A percentile compares a stretch with the other conserved stretches of the same genome.
These are phyloP conservation scores for Haplosporangium sp. DNA, from an alignment of 371 early-diverging fungal genomes.

Conservation along the genomic window DNA sequence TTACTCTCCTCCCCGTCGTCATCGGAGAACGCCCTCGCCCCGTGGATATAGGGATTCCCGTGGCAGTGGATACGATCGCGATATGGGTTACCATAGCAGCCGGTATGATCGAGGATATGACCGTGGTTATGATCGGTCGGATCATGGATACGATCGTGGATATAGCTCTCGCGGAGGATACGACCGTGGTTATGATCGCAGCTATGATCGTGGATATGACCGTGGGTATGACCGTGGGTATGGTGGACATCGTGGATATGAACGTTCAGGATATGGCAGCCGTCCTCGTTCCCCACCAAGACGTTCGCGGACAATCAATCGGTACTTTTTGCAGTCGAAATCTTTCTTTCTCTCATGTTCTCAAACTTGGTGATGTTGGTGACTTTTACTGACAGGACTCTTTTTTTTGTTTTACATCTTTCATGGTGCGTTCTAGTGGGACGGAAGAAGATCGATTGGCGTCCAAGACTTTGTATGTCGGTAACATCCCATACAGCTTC, in stretches of 20 bases:
- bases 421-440: conserved; percentile 67
- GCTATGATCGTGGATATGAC: conserved; percentile 57
- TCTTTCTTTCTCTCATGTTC: background rate
- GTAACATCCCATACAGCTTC: conserved; percentile 84
- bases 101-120: conserved; percentile 57
- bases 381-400: background rate
- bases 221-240: conserved; percentile 36
- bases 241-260: conserved; percentile 51
- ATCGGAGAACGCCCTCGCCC: conserved; percentile 57
- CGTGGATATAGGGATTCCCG: conserved; percentile 59
- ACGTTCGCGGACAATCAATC: conserved; percentile 67
- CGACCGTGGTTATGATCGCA: conserved; percentile 57
- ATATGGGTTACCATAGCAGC: conserved; percentile 53
- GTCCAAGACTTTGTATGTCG: conserved; percentile 78
- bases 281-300: conserved; percentile 66
- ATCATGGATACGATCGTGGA: conserved; percentile 31
- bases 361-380: background rate
- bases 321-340: conserved; percentile 42
- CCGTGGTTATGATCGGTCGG: conserved; percentile 54
- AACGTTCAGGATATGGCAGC: conserved; percentile 44
- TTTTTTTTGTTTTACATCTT: background rate
- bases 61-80: conserved; percentile 48
- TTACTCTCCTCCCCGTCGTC: conserved; percentile 64
- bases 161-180: conserved; percentile 20
- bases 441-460: conserved; percentile 72